These are phyloP conservation scores for Acacia confusa DNA, from an alignment of 306 rosid species.

Conservation along the genomic window DNA sequence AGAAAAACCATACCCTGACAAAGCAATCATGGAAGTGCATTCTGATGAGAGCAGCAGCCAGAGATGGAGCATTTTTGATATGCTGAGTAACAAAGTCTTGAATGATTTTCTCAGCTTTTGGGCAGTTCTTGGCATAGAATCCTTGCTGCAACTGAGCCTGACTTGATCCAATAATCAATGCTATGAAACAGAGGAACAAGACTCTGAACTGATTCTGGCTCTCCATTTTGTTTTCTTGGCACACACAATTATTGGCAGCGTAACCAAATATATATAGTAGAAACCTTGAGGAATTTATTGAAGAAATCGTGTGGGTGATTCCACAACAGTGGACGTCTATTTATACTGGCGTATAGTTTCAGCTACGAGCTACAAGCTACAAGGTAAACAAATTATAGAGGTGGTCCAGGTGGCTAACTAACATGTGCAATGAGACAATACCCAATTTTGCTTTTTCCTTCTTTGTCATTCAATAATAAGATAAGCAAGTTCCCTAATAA, in stretches of 20 bases:
- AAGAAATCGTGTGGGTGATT: conserved; percentile 18
- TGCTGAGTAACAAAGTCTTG: conserved; percentile 57
- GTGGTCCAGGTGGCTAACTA: conserved; percentile 45
- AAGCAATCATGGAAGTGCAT: conserved; percentile 97
- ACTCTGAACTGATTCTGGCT: conserved; percentile 26
- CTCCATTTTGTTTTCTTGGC: conserved; percentile 37
- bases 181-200: conserved; percentile 42
- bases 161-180: conserved; percentile 38
- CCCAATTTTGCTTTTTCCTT: conserved; percentile 18
- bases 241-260: neutral
- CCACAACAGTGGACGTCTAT: conserved; percentile 22
- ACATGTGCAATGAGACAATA: conserved; percentile 35
- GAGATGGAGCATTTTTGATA: conserved; percentile 76
- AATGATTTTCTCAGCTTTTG: conserved; percentile 74
- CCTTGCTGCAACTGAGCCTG: conserved; percentile 68
- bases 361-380: conserved; percentile 10
- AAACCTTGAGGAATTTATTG: neutral
- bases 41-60: conserved; percentile 83
- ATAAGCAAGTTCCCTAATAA: neutral
- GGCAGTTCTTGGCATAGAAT: conserved; percentile 72
- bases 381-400: conserved; percentile 2
- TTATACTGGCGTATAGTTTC: conserved; percentile 23
- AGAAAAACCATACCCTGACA: conserved; percentile 59
- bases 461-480: conserved; percentile 9
- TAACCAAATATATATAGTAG: neutral